Base-by-base conservation (phyloP, 768 basidiomycete genomes). In the Boletus vermiculosoides region DNA sequence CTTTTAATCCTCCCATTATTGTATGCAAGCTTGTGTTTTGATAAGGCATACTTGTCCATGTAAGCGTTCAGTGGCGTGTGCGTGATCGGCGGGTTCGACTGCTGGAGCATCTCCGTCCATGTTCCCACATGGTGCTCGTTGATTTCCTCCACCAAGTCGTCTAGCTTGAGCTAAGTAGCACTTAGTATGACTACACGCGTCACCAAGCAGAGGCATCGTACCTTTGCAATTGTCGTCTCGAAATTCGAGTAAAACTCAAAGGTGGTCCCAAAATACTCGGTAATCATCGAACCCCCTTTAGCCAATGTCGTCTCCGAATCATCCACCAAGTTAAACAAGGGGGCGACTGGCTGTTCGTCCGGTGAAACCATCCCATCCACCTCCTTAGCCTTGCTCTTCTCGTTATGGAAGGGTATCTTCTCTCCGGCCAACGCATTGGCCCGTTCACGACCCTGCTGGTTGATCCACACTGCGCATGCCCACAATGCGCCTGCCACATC, bases 241-340 rank as follows among this genome's bases (percentile, higher is more conserved):
- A 92, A 70, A 54, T 88, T 69, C 52, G 83, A 86, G 75, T 91
- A 86, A 66, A 91, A 94, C 63, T 92, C 90, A 39, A 89, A 89
- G 0, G 84, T 83, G 15, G 91, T 91, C 45, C 84, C 87, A 63
- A 93, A 93, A 67, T 83, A 81, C 16, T 85, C 81, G 1, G 88
- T 84, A 37, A 88, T 79, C 20, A 78, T 81, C 51, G 84, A 79
- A 9, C 86, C 88, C 7, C 86, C 80, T 56, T 84, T 86, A 33
- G 84, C 71, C 40, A 88, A 74, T 6, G 89, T 90, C 61, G 80
- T 85, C 45, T 90, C 78, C 8, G 88, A 84, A 60, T 92, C 87
- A 65, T 93, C 92, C 61, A 85, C 92, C 63, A 94, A 67, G 67
- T 94, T 92, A 74, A 94, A 94, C n/a, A 93, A 60, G 3, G 92